phyloP scores from a whole-genome alignment of 441 rosid genomes.

The Aquilaria agallochum region DNA sequence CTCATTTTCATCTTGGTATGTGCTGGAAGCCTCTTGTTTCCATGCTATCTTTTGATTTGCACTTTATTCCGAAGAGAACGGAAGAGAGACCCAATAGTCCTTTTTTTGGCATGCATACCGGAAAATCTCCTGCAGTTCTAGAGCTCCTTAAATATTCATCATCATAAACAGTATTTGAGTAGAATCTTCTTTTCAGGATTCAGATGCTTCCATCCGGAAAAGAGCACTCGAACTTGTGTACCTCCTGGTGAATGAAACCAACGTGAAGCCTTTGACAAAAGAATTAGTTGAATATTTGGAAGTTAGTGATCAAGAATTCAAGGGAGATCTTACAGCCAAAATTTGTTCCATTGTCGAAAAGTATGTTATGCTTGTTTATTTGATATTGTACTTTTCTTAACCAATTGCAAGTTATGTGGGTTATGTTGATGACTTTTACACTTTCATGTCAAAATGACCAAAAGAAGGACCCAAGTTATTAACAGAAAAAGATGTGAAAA shows the following conservation, averaged over 20 bases:
- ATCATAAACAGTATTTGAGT: constrained; percentile 16
- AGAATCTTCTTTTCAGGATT: constrained; percentile 68
- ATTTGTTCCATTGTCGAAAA: constrained; percentile 94
- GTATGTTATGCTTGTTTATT: constrained; percentile 48
- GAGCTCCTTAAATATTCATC: too few species aligned
- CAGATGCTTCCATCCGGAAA: constrained; percentile 98
- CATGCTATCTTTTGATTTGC: too few species aligned
- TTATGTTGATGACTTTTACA: background rate
- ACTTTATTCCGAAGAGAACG: too few species aligned
- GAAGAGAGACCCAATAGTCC: too few species aligned
- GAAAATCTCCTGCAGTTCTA: too few species aligned
- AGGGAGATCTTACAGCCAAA: constrained; percentile 96
- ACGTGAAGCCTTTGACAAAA: constrained; percentile 86
- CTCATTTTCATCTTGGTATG: too few species aligned
- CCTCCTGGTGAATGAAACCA: constrained; percentile 84
- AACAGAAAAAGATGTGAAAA: background rate
- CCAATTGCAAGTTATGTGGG: constrained; percentile 8
- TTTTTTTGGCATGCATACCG: too few species aligned
- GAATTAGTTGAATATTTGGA: constrained; percentile 95
- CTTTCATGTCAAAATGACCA: background rate
- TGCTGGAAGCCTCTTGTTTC: too few species aligned
- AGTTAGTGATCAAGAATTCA: constrained; percentile 94
- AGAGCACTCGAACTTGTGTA: constrained; percentile 94
- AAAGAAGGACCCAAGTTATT: background rate
- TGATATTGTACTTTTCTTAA: background rate